These are phyloP conservation scores for Candida sakaeoensis DNA, from an alignment of 805 yeast species.

Conservation along the genomic window DNA sequence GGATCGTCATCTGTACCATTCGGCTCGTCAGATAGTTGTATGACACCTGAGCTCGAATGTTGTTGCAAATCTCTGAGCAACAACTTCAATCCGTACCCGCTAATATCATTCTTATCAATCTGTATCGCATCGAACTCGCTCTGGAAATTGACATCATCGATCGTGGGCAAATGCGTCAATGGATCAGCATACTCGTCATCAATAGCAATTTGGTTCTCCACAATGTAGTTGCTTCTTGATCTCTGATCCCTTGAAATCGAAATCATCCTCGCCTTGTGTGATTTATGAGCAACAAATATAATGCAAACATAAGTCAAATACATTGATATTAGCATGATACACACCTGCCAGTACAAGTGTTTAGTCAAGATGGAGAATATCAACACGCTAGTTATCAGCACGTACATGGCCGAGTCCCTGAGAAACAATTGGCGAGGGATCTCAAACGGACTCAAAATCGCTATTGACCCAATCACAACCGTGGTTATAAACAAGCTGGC, in stretches of 20 bases:
- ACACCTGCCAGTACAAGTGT: conserved; percentile 49
- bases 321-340: conserved; percentile 50
- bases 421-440: conserved; percentile 52
- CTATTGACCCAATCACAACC: conserved; percentile 77
- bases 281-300: conserved; percentile 33
- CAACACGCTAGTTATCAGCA: conserved; percentile 46
- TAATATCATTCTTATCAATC: conserved; percentile 7
- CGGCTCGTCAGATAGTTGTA: conserved; percentile 12
- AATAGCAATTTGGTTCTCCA: conserved; percentile 8
- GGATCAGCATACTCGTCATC: conserved; percentile 21
- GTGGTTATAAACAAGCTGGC: conserved; percentile 81
- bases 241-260: conserved; percentile 18
- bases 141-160: conserved; percentile 19
- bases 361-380: conserved; percentile 56
- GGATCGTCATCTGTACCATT: not conserved
- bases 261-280: conserved; percentile 13
- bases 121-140: conserved; percentile 3
- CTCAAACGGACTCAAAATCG: conserved; percentile 58
- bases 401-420: conserved; percentile 60
- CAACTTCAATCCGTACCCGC: conserved; percentile 31
- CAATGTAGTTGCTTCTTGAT: conserved; percentile 19
- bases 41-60: conserved; percentile 17
- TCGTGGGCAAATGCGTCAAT: conserved; percentile 22
- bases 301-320: conserved; percentile 57
- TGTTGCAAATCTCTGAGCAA: conserved; percentile 29